Evolutionary conservation across 495 filamentous ascomycete genomes (phyloP).

Genomic region (Penicillium bialowiezense): DNA sequence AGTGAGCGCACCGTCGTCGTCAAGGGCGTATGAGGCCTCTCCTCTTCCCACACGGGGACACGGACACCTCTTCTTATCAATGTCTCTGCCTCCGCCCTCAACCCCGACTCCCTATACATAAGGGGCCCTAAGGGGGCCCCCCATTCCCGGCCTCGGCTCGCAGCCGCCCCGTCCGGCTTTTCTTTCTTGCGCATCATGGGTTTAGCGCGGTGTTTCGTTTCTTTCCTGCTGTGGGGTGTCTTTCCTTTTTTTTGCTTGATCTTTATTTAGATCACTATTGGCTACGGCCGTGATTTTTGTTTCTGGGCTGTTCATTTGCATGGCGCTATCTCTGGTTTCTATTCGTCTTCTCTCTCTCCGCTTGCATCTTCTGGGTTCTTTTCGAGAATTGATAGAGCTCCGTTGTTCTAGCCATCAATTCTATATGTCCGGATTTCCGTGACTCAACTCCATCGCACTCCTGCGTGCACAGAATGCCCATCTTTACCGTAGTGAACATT

Average conservation of each 20-base stretch:
- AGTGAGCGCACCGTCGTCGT: constrained; percentile 76
- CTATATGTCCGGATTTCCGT: not conserved
- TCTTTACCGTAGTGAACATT: too few species aligned
- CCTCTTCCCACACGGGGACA: too few species aligned
- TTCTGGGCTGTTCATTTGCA: constrained; percentile 18
- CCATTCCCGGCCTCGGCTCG: not conserved
- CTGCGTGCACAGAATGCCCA: too few species aligned
- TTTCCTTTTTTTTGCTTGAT: constrained; percentile 8
- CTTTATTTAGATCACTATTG: constrained; percentile 16
- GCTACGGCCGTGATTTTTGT: constrained; percentile 4
- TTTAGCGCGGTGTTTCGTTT: constrained; percentile 34
- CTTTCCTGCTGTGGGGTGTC: not conserved
- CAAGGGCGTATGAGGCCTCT: constrained; percentile 61
- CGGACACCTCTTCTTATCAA: too few species aligned
- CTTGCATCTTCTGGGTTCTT: constrained; percentile 2
- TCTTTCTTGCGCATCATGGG: constrained; percentile 4
- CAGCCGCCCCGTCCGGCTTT: not conserved
- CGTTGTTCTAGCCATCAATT: constrained; percentile 14
- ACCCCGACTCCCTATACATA: too few species aligned
- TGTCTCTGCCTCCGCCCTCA: too few species aligned
- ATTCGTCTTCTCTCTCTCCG: not conserved
- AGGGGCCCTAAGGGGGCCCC: not conserved
- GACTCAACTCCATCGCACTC: not conserved
- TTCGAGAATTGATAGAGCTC: constrained; percentile 18
- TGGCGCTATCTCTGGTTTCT: constrained; percentile 18